A percentile compares a stretch with the other conserved stretches of the same genome.
Conservation (phyloP, 805 yeast species). For the Wickerhamiella hasegawae region DNA sequence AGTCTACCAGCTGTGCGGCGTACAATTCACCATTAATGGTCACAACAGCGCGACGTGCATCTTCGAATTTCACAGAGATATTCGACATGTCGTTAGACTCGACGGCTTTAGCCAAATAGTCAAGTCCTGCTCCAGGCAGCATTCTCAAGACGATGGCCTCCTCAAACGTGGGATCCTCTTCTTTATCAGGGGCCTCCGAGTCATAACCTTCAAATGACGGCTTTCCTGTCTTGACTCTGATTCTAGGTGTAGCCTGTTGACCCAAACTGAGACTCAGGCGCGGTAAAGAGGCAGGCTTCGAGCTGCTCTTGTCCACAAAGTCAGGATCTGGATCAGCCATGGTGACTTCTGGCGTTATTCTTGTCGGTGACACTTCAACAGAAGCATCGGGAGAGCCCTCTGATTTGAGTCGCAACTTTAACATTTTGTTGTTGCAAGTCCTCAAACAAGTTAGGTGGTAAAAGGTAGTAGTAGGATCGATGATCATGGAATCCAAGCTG, state of each 20-base stretch:
- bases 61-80: slow-evolving; percentile 67
- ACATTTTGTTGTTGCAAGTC: too few relatives aligned
- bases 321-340: too few relatives aligned
- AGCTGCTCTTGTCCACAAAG: too few relatives aligned
- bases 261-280: slow-evolving; percentile 9
- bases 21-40: slow-evolving; percentile 52
- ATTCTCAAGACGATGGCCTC: slow-evolving; percentile 72
- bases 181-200: slow-evolving; percentile 89
- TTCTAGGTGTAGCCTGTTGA: slow-evolving; percentile 23
- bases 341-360: too few relatives aligned
- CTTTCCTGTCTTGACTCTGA: slow-evolving; percentile 43
- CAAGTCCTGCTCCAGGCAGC: slow-evolving; percentile 47
- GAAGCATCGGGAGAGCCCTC: too few relatives aligned
- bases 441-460: too few relatives aligned
- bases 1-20: slow-evolving; percentile 72
- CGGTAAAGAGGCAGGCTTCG: too few relatives aligned
- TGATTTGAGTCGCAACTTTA: too few relatives aligned
- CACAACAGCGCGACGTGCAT: slow-evolving; percentile 62
- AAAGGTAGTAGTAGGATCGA: too few relatives aligned
- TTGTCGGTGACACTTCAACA: too few relatives aligned
- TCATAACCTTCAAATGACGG: slow-evolving; percentile 93
- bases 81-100: slow-evolving; percentile 51
- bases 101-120: slow-evolving; percentile 56
- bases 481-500: too few relatives aligned
- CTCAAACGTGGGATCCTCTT: slow-evolving; percentile 85